Percentiles rank a stretch among this genome's conserved stretches.
Conservation (phyloP, 2,329 filamentous ascomycete species). For the Diaporthe sp. region DNA sequence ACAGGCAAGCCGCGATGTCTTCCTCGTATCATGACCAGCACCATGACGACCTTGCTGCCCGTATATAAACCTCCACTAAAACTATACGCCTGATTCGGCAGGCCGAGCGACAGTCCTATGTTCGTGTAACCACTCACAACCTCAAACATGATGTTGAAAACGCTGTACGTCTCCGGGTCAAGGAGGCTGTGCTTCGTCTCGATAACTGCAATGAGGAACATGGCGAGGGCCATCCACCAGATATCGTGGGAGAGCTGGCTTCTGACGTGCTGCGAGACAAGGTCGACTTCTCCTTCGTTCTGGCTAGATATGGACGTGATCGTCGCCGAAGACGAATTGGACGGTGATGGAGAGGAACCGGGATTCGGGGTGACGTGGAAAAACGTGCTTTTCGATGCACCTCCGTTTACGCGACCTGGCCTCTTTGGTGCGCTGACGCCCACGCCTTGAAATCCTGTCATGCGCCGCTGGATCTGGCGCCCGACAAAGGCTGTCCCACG, state of each 20-base stretch:
- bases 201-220: conserved; percentile 71
- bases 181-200: conserved; percentile 68
- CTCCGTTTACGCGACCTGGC: conserved; percentile 40
- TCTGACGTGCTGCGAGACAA: conserved; percentile 65
- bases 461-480: conserved; percentile 47
- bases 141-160: conserved; percentile 73
- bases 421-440: conserved; percentile 38
- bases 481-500: conserved; percentile 48
- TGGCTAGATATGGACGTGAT: conserved; percentile 39
- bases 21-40: conserved; percentile 58
- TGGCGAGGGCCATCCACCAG: conserved; percentile 74
- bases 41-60: conserved; percentile 39
- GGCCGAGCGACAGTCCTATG: conserved; percentile 35
- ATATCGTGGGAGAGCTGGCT: conserved; percentile 76
- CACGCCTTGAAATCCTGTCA: conserved; percentile 45
- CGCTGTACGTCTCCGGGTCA: conserved; percentile 67
- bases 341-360: conserved; percentile 1
- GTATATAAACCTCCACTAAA: conserved; percentile 38
- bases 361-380: conserved; percentile 20
- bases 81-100: conserved; percentile 36
- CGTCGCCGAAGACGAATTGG: conserved; percentile 34
- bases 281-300: conserved; percentile 41
- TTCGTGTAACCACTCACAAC: conserved; percentile 53
- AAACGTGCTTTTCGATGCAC: conserved; percentile 13
- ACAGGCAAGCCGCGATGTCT: conserved; percentile 68